Evolutionary conservation across 2,329 filamentous ascomycete species (phyloP).

Genomic region (Geosmithia putterillii): DNA sequence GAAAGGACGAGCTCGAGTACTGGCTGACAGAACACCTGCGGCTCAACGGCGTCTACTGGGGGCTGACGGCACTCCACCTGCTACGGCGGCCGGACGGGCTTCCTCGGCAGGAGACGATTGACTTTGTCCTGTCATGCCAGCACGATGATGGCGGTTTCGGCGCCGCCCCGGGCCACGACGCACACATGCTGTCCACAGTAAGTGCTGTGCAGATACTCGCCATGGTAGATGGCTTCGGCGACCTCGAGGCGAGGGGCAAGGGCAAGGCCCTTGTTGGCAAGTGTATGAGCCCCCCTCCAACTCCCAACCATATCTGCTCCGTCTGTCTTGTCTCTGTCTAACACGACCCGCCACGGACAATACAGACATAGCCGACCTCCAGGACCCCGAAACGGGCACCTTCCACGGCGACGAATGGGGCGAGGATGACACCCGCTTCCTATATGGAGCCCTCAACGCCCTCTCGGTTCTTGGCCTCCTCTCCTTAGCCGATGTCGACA

Average conservation of each 20-base stretch:
- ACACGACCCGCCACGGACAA: conserved; percentile 3
- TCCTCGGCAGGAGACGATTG: conserved; percentile 67
- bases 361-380: conserved; percentile 65
- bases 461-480: conserved; percentile 72
- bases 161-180: conserved; percentile 85
- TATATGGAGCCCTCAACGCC: conserved; percentile 83
- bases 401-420: conserved; percentile 96
- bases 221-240: conserved; percentile 71
- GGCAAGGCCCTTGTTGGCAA: conserved; percentile 58
- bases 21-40: conserved; percentile 96
- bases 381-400: conserved; percentile 70
- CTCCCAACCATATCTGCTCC: not conserved
- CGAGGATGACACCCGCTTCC: conserved; percentile 86
- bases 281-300: conserved; percentile 45
- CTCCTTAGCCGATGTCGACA: conserved; percentile 62
- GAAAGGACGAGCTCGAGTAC: conserved; percentile 91
- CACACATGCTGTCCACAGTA: conserved; percentile 92
- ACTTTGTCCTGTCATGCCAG: conserved; percentile 93
- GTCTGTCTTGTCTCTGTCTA: conserved; percentile 5
- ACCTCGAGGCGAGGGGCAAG: conserved; percentile 59
- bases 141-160: conserved; percentile 84
- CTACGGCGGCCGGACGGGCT: conserved; percentile 72
- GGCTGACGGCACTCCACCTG: conserved; percentile 76
- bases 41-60: conserved; percentile 95
- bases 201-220: conserved; percentile 90